Base-by-base conservation (phyloP, 306 rosid genomes). In the Mimosa pudica region DNA sequence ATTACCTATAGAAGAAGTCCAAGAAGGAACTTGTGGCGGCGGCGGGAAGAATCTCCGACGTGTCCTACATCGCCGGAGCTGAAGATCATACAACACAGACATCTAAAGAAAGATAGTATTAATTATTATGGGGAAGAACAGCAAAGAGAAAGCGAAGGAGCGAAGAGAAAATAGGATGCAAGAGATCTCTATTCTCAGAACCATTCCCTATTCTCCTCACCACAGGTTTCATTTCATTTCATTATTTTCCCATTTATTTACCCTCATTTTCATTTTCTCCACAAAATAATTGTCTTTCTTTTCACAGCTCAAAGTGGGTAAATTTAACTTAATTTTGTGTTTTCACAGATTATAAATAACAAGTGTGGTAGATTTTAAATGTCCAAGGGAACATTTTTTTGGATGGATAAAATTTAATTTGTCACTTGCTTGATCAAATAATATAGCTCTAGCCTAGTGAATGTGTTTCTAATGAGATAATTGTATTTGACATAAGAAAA, bases 181-280 rank as follows among this genome's bases (percentile, higher is more conserved):
- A 81, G 93, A 92, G 80, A 90, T 92, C 17, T 90, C 97, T 14
- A 93, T 90, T 80, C 84, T 92, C 75, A 85, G 97, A 47, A 94
- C 97, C 88, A 94, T 94, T 82, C 98, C 98, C 33, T 92, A 92
- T 83, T 85, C 97, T 78, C 93, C 92, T 89, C 97, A 90, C 82
- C 97, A 92, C 73, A 91, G 91, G 97, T 94, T 82, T 8, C 62
- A 17, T 24, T 24, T 24, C 30, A 24, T 24, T 24, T 24, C 30
- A 24, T 48, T 79, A 54, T 62, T 68, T 33, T 49, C 16, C 14
- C 57, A 8, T 67, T 46, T 76, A 14, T 24, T 24, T 24, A 24
- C 30, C 30, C 68, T 36, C 62, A 24, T 46, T 70, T 51, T 51
- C 38, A 3, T 47, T n/a, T 58, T 49, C 62, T 11, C 13, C 2